Conservation (phyloP, 345 rosid species). For the Eucalyptus marginata region DNA sequence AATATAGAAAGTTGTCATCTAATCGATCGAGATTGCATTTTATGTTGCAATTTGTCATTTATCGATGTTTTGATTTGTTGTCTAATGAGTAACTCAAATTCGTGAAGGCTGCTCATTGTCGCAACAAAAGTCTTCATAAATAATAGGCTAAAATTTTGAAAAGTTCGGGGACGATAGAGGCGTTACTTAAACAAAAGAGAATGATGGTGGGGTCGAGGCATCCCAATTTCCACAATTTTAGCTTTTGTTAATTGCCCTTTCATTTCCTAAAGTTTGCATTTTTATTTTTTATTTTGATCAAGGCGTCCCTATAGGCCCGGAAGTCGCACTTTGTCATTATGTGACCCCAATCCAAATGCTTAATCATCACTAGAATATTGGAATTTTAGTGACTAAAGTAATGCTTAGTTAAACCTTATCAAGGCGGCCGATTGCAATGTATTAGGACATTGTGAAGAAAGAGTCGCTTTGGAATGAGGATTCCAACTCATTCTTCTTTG, state of each 20-base stretch:
- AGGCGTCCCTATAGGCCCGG: neutral
- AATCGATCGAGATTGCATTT: neutral
- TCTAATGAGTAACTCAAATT: neutral
- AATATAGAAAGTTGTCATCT: neutral
- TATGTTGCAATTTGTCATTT: neutral
- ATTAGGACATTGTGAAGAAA: neutral
- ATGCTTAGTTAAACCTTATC: neutral
- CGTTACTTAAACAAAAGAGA: neutral
- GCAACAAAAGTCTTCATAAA: fast-evolving
- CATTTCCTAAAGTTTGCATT: neutral
- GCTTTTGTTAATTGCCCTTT: neutral
- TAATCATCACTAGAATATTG: neutral
- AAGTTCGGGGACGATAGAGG: neutral
- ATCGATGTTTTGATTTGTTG: neutral
- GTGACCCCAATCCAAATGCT: neutral
- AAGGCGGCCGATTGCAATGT: neutral
- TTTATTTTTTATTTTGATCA: too few relatives aligned
- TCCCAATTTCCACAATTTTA: neutral
- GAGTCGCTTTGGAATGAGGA: neutral
- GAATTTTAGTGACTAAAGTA: neutral
- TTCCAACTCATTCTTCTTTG: neutral
- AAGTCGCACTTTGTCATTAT: neutral
- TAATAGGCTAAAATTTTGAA: neutral
- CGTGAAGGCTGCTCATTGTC: fast-evolving
- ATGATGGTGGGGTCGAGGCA: neutral